phyloP scores from a whole-genome alignment of 2,329 filamentous ascomycete genomes.

The Pyricularia sp. region DNA sequence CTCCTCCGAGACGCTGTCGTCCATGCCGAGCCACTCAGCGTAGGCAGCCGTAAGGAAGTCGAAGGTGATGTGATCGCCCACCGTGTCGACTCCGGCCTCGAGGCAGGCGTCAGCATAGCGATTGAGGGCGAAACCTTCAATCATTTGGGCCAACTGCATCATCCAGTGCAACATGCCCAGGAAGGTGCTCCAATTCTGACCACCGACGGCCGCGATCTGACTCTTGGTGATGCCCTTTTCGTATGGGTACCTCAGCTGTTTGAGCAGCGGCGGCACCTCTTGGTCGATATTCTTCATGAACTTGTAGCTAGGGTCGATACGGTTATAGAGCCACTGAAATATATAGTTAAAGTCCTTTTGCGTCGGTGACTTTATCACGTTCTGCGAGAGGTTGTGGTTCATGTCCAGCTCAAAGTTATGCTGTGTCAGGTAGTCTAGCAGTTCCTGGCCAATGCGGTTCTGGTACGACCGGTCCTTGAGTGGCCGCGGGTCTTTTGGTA shows the following conservation, averaged over 20 bases:
- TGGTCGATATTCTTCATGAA: slow-evolving; percentile 93
- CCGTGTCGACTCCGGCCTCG: slow-evolving; percentile 78
- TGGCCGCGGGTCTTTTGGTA: slow-evolving; percentile 75
- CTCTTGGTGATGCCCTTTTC: slow-evolving; percentile 94
- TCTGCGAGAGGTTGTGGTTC: slow-evolving; percentile 84
- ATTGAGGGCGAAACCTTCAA: slow-evolving; percentile 67
- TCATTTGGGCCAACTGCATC: slow-evolving; percentile 93
- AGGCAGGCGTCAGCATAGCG: slow-evolving; percentile 83
- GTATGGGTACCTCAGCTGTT: slow-evolving; percentile 88
- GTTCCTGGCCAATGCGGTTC: slow-evolving; percentile 70
- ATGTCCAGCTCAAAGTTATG: slow-evolving; percentile 98
- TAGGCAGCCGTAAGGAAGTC: slow-evolving; percentile 84
- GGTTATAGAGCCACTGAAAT: slow-evolving; percentile 95
- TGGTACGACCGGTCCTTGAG: slow-evolving; percentile 72
- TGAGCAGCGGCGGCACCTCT: slow-evolving; percentile 83
- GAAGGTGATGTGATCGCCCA: slow-evolving; percentile 85
- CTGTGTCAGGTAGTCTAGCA: slow-evolving; percentile 81
- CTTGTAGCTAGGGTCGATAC: slow-evolving; percentile 84
- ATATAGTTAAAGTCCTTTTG: slow-evolving; percentile 98
- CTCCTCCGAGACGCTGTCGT: slow-evolving; percentile 68
- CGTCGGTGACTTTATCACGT: slow-evolving; percentile 84
- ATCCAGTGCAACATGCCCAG: slow-evolving; percentile 94
- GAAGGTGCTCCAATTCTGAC: slow-evolving; percentile 94
- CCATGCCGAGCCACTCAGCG: slow-evolving; percentile 84
- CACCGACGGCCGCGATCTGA: slow-evolving; percentile 85